These are phyloP conservation scores for Russula griseocarnosa DNA, from an alignment of 768 basidiomycete species.

Conservation along the genomic window DNA sequence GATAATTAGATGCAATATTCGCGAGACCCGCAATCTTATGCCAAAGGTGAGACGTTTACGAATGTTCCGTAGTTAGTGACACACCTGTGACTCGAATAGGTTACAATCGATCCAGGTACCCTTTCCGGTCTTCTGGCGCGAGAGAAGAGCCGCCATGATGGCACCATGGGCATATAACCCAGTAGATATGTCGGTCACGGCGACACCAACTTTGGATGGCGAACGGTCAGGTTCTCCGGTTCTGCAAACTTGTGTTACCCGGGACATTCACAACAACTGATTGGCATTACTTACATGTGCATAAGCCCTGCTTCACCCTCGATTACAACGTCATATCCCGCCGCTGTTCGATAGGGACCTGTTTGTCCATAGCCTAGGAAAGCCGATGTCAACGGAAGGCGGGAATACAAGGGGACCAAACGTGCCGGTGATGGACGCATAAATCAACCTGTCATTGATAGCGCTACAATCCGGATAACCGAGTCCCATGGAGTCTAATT, in stretches of 20 bases:
- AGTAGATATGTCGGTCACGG: conserved; percentile 84
- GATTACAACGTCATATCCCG: conserved; percentile 78
- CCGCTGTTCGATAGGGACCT: conserved; percentile 76
- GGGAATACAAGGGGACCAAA: not conserved
- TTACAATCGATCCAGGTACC: conserved; percentile 93
- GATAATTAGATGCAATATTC: conserved; percentile 91
- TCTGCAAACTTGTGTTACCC: conserved; percentile 38
- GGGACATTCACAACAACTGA: conserved; percentile 18
- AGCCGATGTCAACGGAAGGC: not conserved
- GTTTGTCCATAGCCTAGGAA: conserved; percentile 76
- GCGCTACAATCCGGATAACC: conserved; percentile 77
- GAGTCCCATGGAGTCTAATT: conserved; percentile 78
- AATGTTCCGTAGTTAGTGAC: conserved; percentile 19
- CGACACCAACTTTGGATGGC: conserved; percentile 94
- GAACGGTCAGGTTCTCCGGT: conserved; percentile 85
- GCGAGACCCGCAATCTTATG: conserved; percentile 80
- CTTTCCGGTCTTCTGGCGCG: conserved; percentile 75
- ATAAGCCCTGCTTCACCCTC: conserved; percentile 81
- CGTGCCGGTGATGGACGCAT: conserved; percentile 84
- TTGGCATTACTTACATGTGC: conserved; percentile 65
- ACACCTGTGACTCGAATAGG: conserved; percentile 85
- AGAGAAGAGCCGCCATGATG: conserved; percentile 85
- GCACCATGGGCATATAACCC: conserved; percentile 90
- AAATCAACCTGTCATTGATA: conserved; percentile 78
- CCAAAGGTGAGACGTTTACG: not conserved